Evolutionary conservation across 805 yeast species (phyloP).

Genomic region (Suhomyces sp.): DNA sequence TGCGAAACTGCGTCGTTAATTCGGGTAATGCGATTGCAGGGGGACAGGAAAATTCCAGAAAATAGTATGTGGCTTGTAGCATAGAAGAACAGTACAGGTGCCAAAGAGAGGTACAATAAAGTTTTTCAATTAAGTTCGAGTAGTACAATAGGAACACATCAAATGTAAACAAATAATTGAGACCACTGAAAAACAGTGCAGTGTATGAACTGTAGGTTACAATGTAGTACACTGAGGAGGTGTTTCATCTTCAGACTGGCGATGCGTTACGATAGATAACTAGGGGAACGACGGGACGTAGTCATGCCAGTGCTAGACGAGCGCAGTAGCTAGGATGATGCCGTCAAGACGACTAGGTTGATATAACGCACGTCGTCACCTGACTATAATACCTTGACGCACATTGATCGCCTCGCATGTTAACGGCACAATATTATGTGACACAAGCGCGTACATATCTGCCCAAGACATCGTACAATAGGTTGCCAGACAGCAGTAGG

Average conservation of each 20-base stretch:
- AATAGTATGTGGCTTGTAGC: neutral
- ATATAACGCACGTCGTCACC: neutral
- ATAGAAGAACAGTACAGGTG: neutral
- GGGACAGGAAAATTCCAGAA: neutral
- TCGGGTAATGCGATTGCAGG: neutral
- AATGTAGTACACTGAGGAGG: neutral
- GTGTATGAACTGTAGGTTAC: too few species aligned
- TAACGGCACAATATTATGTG: neutral
- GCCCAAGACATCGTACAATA: neutral
- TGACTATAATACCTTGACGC: neutral
- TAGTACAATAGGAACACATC: neutral
- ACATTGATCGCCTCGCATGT: neutral
- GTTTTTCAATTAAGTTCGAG: neutral
- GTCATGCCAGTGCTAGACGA: neutral
- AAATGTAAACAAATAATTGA: neutral
- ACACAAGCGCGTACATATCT: neutral
- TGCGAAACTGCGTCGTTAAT: neutral
- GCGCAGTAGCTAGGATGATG: neutral
- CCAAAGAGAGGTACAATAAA: neutral
- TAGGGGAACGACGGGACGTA: neutral
- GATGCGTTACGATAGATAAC: neutral
- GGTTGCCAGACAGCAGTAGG: neutral
- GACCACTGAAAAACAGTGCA: neutral
- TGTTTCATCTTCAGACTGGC: neutral
- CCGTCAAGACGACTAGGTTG: conserved; percentile 1